Conservation (phyloP, 2,329 filamentous ascomycete genomes). For the Colletotrichum magnum region DNA sequence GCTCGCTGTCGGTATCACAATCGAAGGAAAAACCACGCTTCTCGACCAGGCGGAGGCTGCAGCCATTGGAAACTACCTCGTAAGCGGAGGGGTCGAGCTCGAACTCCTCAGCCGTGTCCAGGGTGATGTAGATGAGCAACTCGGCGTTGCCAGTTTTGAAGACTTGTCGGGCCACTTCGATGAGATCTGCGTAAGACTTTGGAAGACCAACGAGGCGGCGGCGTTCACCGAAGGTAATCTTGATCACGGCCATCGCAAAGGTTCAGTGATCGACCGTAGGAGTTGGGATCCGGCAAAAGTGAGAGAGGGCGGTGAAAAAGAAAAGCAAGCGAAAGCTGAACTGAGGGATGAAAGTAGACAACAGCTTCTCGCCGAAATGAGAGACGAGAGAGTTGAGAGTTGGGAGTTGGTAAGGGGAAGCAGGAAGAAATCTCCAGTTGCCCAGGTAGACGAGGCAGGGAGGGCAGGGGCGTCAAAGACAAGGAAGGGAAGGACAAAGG, state of each 20-base stretch:
- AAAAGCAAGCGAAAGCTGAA: too few species aligned
- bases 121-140: background rate
- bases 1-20: background rate
- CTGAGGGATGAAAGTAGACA: too few species aligned
- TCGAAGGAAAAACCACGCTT: background rate
- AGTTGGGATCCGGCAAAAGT: too few species aligned
- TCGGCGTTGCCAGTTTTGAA: background rate
- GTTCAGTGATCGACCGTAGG: background rate
- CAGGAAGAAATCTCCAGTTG: too few species aligned
- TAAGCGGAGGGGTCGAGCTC: conserved; percentile 16
- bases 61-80: background rate
- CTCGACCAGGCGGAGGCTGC: background rate
- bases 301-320: too few species aligned
- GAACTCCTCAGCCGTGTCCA: background rate
- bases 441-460: too few species aligned
- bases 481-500: too few species aligned
- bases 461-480: too few species aligned
- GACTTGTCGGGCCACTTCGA: background rate
- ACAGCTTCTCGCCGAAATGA: too few species aligned
- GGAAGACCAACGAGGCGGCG: background rate
- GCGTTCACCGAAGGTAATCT: background rate
- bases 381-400: too few species aligned
- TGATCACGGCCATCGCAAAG: background rate
- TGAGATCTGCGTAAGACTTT: background rate
- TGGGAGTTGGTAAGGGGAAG: too few species aligned